Conservation (phyloP, 371 early-diverging fungal genomes). For the Mucor lusitanicus region DNA sequence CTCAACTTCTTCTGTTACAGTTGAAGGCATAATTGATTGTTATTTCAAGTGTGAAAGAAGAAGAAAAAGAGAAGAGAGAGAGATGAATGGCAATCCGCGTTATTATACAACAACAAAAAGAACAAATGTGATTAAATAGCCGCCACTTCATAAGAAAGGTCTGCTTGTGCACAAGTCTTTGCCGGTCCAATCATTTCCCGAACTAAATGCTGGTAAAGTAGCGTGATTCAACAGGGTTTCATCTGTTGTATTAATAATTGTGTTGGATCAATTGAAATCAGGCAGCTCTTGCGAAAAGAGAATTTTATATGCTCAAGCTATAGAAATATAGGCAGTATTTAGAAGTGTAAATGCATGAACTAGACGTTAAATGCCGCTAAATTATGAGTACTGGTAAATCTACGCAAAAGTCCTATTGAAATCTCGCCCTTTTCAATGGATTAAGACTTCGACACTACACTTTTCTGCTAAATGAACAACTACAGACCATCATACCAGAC, state of each 20-base stretch:
- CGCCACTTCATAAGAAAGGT: not conserved
- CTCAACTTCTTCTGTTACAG: not conserved
- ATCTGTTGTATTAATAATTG: not conserved
- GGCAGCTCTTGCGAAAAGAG: not conserved
- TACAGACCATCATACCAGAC: too few relatives aligned
- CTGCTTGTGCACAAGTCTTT: not conserved
- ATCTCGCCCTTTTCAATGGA: too few relatives aligned
- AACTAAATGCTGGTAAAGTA: not conserved
- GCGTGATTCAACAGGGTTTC: not conserved
- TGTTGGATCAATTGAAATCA: not conserved
- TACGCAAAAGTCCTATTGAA: too few relatives aligned
- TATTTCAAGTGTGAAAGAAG: conserved; percentile 11
- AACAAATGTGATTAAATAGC: not conserved
- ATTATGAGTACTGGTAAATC: too few relatives aligned
- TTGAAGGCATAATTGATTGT: conserved; percentile 17
- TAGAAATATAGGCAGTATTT: too few relatives aligned
- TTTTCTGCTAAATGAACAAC: too few relatives aligned
- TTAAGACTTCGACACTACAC: too few relatives aligned
- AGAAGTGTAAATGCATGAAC: too few relatives aligned
- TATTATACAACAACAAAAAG: not conserved
- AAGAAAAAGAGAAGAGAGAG: conserved; percentile 8
- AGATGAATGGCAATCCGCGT: conserved; percentile 7
- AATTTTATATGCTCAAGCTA: too few relatives aligned
- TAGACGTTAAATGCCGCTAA: too few relatives aligned
- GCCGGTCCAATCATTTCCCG: not conserved